Evolutionary conservation across 257 asterid species (phyloP), one percentile per base, ranked within the genome.

Genomic region (Scutellaria baicalensis): DNA sequence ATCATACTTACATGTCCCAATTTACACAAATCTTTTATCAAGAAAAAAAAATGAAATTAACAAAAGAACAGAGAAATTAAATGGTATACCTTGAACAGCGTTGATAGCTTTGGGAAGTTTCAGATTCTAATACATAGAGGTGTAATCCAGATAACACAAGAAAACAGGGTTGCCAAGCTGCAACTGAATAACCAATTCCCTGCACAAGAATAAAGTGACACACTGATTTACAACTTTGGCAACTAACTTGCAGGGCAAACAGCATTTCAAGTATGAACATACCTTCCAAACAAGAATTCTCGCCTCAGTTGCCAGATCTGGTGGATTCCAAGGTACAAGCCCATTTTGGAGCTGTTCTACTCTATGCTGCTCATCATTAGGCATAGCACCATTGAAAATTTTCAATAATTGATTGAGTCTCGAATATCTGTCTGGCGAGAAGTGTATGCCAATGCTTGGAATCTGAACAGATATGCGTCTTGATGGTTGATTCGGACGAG

Each of bases 121-220:
- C 93, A 60, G 99, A 87, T 77, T 94, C 99, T 87, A 94, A 77
- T 57, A 92, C 93, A 77, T 91, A 94, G 66, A 94, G 90, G 80
- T 89, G 68, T 54, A 94, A 74, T 64, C 97, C 97, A 75, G 96
- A 87, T 77, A 94, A 77, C 75, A 86, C 91, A 78, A 94, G 86
- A 83, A 77, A 89, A 74, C 96, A 94, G 31, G 96, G 97, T 72
- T 94, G 95, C 97, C 97, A 91, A 23, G 93, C 81, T 57, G 99
- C 99, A 82, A 91, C 85, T 11, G 99, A 94, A 77, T 94, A 91
- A 61, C 99, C 99, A 72, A 94, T 87, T 70, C 99, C 99, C 99
- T 94, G 88, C 82, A 69, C 64, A 84, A 81, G 75, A 68, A 76
- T 69, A 59, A 75, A 9, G 63, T 18, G 68, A 58, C 60, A 57